phyloP scores from a whole-genome alignment of 1,284 basidiomycete genomes.

The Puccinia hordei region DNA sequence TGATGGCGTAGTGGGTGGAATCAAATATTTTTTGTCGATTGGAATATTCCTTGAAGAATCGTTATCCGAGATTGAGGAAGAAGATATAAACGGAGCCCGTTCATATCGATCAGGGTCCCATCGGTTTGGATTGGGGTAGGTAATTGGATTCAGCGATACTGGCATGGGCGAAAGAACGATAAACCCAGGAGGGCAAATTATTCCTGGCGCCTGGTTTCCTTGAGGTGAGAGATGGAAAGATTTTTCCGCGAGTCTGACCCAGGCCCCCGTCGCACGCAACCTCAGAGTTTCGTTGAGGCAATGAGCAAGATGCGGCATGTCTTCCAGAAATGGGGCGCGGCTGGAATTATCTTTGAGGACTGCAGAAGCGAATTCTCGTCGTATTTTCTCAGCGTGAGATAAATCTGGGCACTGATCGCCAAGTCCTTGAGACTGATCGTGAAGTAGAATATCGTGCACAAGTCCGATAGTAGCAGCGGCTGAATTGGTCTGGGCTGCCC shows the following conservation, averaged over 20 bases:
- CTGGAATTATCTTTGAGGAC: not conserved
- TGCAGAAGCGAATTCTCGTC: conserved; percentile 18
- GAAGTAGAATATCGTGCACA: conserved; percentile 40
- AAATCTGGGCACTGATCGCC: not conserved
- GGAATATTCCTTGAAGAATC: conserved; percentile 28
- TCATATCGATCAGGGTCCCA: conserved; percentile 47
- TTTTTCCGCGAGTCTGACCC: conserved; percentile 38
- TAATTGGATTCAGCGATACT: conserved; percentile 28
- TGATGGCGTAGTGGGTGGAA: conserved; percentile 24
- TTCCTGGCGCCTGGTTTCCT: not conserved
- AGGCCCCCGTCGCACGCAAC: conserved; percentile 45
- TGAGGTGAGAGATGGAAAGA: conserved; percentile 19
- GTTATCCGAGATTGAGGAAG: not conserved
- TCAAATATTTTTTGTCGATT: conserved; percentile 18
- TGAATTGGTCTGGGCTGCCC: conserved; percentile 49
- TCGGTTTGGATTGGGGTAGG: conserved; percentile 27
- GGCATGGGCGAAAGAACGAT: conserved; percentile 42
- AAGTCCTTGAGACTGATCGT: conserved; percentile 19
- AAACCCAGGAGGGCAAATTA: conserved; percentile 47
- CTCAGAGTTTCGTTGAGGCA: conserved; percentile 49
- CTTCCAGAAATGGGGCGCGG: not conserved
- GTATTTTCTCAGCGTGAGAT: conserved; percentile 20
- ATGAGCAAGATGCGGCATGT: conserved; percentile 38
- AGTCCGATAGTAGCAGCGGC: conserved; percentile 47
- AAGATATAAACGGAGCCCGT: conserved; percentile 23